Evolutionary conservation across 371 early-diverging fungal species (phyloP).

Genomic region (Furculomyces boomerangus): DNA sequence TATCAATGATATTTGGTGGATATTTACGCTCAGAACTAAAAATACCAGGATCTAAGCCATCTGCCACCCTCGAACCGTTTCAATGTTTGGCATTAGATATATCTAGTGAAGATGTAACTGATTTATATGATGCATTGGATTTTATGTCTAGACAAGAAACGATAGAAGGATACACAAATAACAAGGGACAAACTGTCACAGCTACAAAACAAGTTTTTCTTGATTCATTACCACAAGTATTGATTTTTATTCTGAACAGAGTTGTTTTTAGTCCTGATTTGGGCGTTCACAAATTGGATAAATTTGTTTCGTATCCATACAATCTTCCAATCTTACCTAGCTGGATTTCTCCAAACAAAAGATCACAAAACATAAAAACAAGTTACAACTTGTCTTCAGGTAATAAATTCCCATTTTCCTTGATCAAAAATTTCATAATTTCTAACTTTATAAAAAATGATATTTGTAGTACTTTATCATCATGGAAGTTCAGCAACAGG

Average conservation of each 20-base stretch:
- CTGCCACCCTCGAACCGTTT: conserved; percentile 70
- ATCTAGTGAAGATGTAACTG: conserved; percentile 31
- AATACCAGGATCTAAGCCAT: conserved; percentile 56
- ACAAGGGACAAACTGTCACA: conserved; percentile 30
- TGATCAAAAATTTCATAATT: too few relatives aligned
- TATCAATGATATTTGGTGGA: conserved; percentile 77
- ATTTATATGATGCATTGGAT: conserved; percentile 71
- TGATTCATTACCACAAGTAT: conserved; percentile 73
- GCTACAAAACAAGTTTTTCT: conserved; percentile 73
- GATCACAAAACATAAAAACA: background rate
- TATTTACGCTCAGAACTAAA: conserved; percentile 54
- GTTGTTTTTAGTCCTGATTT: conserved; percentile 67
- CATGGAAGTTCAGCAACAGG: conserved; percentile 78
- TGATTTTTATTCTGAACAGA: conserved; percentile 87
- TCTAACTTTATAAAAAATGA: too few relatives aligned
- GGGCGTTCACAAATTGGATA: conserved; percentile 60
- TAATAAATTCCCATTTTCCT: background rate
- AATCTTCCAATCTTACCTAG: conserved; percentile 33
- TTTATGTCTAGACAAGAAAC: conserved; percentile 56
- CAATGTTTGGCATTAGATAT: conserved; percentile 78
- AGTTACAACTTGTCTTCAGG: background rate
- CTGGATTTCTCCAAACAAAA: conserved; percentile 8
- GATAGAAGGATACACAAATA: conserved; percentile 43
- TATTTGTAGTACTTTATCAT: conserved; percentile 69
- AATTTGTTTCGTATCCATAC: conserved; percentile 55